These are phyloP conservation scores for Ajuga chamaepitys DNA, from an alignment of 257 asterid genomes.

Conservation along the genomic window DNA sequence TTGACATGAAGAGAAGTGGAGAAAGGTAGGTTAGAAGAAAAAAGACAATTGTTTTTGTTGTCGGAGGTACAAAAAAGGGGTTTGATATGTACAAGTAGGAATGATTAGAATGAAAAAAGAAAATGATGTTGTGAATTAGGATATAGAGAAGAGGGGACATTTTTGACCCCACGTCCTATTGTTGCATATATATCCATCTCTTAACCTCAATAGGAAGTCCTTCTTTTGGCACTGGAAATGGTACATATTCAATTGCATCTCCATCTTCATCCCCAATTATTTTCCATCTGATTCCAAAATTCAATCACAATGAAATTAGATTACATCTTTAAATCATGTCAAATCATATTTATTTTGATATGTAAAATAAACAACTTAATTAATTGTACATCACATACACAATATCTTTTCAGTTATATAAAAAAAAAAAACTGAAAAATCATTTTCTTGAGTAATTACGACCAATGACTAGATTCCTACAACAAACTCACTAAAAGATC, in stretches of 20 bases:
- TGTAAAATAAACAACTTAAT: neutral
- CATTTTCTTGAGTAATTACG: neutral
- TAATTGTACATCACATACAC: no score
- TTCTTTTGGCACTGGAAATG: constrained; percentile 59
- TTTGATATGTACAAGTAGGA: constrained; percentile 3
- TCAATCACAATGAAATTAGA: neutral
- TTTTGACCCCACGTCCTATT: constrained; percentile 13
- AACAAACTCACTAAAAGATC: constrained; percentile 2
- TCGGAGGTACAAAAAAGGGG: neutral
- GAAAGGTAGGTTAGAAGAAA: neutral
- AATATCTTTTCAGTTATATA: neutral
- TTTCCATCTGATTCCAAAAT: constrained; percentile 39
- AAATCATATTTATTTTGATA: no score
- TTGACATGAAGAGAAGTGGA: no score
- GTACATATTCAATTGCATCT: constrained; percentile 50
- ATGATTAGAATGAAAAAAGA: constrained; percentile 4
- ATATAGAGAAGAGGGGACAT: constrained; percentile 8
- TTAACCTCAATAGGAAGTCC: constrained; percentile 46
- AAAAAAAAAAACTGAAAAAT: neutral
- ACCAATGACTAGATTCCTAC: constrained; percentile 4
- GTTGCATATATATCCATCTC: neutral
- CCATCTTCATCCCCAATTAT: constrained; percentile 46
- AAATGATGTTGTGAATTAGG: neutral
- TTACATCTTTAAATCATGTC: no score
- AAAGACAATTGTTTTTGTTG: neutral